Evolutionary conservation across 2,329 filamentous ascomycete species (phyloP).

Genomic region (Metarhizium guizhouense): DNA sequence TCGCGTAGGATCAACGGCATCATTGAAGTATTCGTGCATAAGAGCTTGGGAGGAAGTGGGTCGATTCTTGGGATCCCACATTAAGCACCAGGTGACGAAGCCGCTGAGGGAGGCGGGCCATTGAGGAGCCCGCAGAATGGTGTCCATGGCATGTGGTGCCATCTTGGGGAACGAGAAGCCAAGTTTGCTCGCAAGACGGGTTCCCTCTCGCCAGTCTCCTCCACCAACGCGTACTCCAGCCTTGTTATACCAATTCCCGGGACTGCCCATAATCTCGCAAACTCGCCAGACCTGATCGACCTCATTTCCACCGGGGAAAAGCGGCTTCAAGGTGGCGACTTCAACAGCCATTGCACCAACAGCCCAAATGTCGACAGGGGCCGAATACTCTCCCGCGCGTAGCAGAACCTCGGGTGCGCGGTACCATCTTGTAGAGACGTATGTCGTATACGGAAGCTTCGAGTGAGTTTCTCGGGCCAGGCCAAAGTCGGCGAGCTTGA

Average conservation of each 20-base stretch:
- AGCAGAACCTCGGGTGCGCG: slow-evolving; percentile 90
- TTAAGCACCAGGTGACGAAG: slow-evolving; percentile 96
- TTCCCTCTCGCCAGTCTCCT: slow-evolving; percentile 95
- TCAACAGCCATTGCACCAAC: slow-evolving; percentile 98
- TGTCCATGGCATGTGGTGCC: slow-evolving; percentile 95
- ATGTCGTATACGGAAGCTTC: slow-evolving; percentile 92
- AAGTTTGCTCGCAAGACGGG: slow-evolving; percentile 84
- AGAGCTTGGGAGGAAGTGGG: slow-evolving; percentile 92
- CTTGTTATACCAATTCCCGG: slow-evolving; percentile 97
- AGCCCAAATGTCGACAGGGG: slow-evolving; percentile 97
- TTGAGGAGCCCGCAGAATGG: slow-evolving; percentile 79
- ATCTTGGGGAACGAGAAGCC: slow-evolving; percentile 99
- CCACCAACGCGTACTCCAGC: slow-evolving; percentile 78
- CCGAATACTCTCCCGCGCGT: slow-evolving; percentile 91
- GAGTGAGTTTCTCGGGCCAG: slow-evolving; percentile 96
- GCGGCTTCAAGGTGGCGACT: slow-evolving; percentile 87
- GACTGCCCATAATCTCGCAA: slow-evolving; percentile 98
- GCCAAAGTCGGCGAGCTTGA: slow-evolving; percentile 98
- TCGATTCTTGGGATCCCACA: slow-evolving; percentile 93
- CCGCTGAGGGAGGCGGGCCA: slow-evolving; percentile 84
- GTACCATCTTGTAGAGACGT: slow-evolving; percentile 98
- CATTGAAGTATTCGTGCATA: slow-evolving; percentile 87
- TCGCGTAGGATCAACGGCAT: slow-evolving; percentile 83
- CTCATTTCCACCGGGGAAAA: slow-evolving; percentile 96
- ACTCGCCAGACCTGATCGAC: slow-evolving; percentile 98